Percentiles rank a stretch among this genome's conserved stretches.
phyloP scores from a whole-genome alignment of 176 grass and related monocot genomes.

The Microstegium vimineum region DNA sequence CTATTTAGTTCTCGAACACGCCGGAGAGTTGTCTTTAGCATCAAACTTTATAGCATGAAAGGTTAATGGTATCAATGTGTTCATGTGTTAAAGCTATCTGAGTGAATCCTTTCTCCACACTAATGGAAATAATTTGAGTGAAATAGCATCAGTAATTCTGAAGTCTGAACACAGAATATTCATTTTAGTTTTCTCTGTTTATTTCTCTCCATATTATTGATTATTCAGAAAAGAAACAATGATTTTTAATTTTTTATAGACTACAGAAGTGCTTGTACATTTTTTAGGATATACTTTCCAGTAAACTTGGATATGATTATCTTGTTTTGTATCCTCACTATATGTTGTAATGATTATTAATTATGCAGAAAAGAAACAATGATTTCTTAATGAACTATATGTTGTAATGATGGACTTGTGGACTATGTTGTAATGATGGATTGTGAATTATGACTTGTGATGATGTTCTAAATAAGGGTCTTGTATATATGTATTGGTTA shows the following conservation, averaged over 20 bases:
- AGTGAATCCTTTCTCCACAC: background rate
- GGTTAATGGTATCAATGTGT: background rate
- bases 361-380: too few relatives aligned
- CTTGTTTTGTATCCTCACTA: background rate
- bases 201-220: background rate
- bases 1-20: background rate
- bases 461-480: too few relatives aligned
- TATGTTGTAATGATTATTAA: too few relatives aligned
- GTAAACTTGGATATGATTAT: background rate
- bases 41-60: background rate
- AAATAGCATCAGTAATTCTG: background rate
- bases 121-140: background rate
- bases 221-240: background rate
- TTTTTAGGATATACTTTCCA: background rate
- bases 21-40: background rate
- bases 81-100: background rate
- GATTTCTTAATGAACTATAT: too few relatives aligned
- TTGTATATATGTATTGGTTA: too few relatives aligned
- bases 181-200: background rate
- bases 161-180: constrained; percentile 12
- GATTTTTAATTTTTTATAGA: background rate
- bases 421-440: too few relatives aligned
- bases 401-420: too few relatives aligned
- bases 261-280: background rate
- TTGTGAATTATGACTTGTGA: too few relatives aligned